phyloP scores from a whole-genome alignment of 352 stramenopile genomes.

The Globisporangium sylvaticum region DNA sequence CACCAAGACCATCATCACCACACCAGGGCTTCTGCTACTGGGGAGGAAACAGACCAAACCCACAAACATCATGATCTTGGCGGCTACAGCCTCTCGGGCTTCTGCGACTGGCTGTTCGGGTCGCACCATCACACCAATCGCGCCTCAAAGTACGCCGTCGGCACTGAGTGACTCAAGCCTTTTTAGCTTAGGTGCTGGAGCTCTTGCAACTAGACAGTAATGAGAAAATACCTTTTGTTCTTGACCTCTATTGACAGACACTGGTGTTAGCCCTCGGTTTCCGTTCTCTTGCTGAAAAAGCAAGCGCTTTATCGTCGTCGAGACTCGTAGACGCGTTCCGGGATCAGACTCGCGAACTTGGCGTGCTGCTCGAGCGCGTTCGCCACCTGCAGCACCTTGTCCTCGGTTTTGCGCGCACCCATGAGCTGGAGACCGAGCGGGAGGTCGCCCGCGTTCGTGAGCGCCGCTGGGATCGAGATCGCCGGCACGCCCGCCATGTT shows the following conservation, averaged over 20 bases:
- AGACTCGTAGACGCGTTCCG: slow-evolving; percentile 45
- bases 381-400: slow-evolving; percentile 55
- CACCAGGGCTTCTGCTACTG: neutral
- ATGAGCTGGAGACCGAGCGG: slow-evolving; percentile 84
- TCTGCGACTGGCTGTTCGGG: neutral
- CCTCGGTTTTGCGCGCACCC: slow-evolving; percentile 55
- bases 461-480: slow-evolving; percentile 70
- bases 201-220: neutral
- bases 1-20: neutral
- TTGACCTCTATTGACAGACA: slow-evolving; percentile 4
- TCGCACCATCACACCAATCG: neutral
- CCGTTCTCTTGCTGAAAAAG: neutral
- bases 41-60: neutral
- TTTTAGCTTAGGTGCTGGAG: no score
- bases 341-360: slow-evolving; percentile 40
- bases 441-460: slow-evolving; percentile 50
- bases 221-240: neutral
- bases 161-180: neutral
- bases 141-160: slow-evolving; percentile 1
- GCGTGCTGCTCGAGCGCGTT: slow-evolving; percentile 59
- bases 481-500: slow-evolving; percentile 87
- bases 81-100: neutral
- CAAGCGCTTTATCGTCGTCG: slow-evolving; percentile 14
- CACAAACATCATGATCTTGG: neutral
- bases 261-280: neutral